Evolutionary conservation across 208 protist species (phyloP).

Genomic region (Leptomonas seymouri): DNA sequence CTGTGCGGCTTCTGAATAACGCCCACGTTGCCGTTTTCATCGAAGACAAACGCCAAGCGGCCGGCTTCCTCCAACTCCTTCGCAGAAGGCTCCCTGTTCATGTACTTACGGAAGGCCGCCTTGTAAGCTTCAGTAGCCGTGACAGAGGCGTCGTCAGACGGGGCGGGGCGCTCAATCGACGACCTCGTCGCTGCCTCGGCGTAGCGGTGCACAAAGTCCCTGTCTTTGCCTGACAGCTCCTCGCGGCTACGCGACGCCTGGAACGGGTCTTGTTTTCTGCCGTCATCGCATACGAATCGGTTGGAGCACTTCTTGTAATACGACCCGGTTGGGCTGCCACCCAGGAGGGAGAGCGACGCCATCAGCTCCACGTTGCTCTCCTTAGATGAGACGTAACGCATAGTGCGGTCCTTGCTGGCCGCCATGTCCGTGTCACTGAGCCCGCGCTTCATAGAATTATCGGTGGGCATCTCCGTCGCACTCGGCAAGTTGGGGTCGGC

Average conservation of each 20-base stretch:
- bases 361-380: slow-evolving; percentile 25
- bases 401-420: slow-evolving; percentile 18
- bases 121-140: slow-evolving; percentile 71
- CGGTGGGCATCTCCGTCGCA: slow-evolving; percentile 38
- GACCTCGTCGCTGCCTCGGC: slow-evolving; percentile 54
- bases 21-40: slow-evolving; percentile 73
- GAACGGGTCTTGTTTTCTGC: slow-evolving; percentile 51
- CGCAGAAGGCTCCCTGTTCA: slow-evolving; percentile 59
- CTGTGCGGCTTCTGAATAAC: slow-evolving; percentile 84
- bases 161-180: slow-evolving; percentile 39
- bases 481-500: slow-evolving; percentile 49
- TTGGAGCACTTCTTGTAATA: slow-evolving; percentile 72
- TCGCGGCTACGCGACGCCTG: slow-evolving; percentile 48
- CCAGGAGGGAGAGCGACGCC: slow-evolving; percentile 6
- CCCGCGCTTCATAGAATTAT: slow-evolving; percentile 33
- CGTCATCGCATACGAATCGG: slow-evolving; percentile 20
- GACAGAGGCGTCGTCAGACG: slow-evolving; percentile 32
- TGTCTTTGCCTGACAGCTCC: slow-evolving; percentile 62
- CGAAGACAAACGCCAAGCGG: slow-evolving; percentile 70
- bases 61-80: slow-evolving; percentile 80
- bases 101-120: slow-evolving; percentile 74
- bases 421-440: slow-evolving; percentile 5
- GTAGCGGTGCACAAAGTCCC: slow-evolving; percentile 87
- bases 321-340: slow-evolving; percentile 8
- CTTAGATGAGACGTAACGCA: slow-evolving; percentile 35